Evolutionary conservation across 1,139 yeast species (phyloP).

Genomic region (Magnusiomyces suaveolens): DNA sequence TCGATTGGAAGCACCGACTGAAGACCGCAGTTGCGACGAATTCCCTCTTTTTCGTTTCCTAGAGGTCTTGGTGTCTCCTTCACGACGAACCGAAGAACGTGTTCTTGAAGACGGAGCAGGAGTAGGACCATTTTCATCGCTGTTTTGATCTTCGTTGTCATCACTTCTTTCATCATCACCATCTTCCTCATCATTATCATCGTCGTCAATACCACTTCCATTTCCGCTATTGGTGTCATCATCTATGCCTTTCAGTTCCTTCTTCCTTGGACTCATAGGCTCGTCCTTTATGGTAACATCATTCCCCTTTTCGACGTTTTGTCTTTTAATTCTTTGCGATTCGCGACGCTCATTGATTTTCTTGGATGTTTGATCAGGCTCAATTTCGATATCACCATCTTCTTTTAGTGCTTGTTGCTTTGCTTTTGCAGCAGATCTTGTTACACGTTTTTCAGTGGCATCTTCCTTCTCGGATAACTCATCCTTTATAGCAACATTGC

Average conservation of each 20-base stretch:
- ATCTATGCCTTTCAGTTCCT: conserved; percentile 1
- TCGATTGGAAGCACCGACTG: conserved; percentile 15
- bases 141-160: background rate
- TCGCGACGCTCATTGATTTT: conserved; percentile 7
- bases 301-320: conserved; percentile 11
- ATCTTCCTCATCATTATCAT: conserved; percentile 7
- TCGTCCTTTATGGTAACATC: conserved; percentile 2
- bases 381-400: background rate
- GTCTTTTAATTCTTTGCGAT: conserved; percentile 8
- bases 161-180: background rate
- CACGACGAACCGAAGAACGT: conserved; percentile 8
- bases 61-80: conserved; percentile 5
- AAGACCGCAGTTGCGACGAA: conserved; percentile 20
- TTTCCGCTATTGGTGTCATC: conserved; percentile 1
- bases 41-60: conserved; percentile 17
- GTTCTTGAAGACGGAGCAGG: conserved; percentile 4
- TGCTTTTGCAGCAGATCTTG: background rate
- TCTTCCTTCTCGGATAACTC: background rate
- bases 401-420: conserved; percentile 5
- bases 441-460: background rate
- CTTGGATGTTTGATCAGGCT: background rate
- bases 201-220: conserved; percentile 6
- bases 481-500: background rate
- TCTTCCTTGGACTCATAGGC: background rate
- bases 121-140: background rate